Conservation (phyloP, 768 basidiomycete species). For the Baorangia bicolor region DNA sequence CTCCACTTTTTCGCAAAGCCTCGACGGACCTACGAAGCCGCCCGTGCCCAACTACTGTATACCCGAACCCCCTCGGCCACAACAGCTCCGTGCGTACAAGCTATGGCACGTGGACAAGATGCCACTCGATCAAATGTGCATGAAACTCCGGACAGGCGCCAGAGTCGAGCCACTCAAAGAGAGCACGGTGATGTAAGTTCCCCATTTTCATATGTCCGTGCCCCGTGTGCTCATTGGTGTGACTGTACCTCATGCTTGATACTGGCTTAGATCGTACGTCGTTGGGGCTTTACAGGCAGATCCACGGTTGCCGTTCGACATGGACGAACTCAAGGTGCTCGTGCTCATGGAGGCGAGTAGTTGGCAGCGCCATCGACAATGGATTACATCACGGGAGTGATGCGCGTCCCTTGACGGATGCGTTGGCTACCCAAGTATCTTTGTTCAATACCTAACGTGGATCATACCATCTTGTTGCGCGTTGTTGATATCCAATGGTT, state of each 20-base stretch:
- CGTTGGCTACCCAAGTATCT: background rate
- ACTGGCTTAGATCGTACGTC: conserved; percentile 40
- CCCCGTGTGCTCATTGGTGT: background rate
- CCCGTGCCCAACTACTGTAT: conserved; percentile 25
- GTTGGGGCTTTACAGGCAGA: conserved; percentile 42
- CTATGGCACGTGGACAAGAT: conserved; percentile 40
- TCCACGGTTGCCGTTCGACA: conserved; percentile 35
- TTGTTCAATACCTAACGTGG: background rate
- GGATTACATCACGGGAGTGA: conserved; percentile 33
- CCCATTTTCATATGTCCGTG: background rate
- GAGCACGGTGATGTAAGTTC: conserved; percentile 47
- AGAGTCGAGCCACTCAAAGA: conserved; percentile 42
- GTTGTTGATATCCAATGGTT: background rate
- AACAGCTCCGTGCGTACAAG: conserved; percentile 44
- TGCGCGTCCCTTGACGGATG: background rate
- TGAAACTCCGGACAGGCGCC: conserved; percentile 30
- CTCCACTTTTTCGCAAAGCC: background rate
- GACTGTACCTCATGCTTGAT: background rate
- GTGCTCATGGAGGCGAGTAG: conserved; percentile 41
- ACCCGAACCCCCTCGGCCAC: conserved; percentile 33
- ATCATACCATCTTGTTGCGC: background rate
- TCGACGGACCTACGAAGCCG: background rate
- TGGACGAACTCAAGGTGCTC: conserved; percentile 35
- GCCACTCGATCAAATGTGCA: conserved; percentile 41
- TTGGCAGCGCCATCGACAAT: conserved; percentile 41